These are phyloP conservation scores for Lipomyces sp. DNA, from an alignment of 805 yeast genomes.

Conservation along the genomic window DNA sequence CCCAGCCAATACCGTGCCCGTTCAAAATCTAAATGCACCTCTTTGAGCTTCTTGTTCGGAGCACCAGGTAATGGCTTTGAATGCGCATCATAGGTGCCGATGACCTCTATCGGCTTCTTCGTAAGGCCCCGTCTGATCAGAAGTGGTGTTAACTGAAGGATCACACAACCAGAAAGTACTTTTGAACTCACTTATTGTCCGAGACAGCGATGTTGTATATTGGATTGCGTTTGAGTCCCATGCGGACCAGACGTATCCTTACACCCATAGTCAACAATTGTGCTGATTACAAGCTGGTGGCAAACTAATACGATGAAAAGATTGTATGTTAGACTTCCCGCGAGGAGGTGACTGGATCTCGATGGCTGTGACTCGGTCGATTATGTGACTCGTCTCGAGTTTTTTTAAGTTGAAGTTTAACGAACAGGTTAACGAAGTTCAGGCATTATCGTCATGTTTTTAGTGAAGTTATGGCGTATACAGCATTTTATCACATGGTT, in stretches of 20 bases:
- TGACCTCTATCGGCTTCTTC: constrained; percentile 78
- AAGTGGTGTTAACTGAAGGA: neutral
- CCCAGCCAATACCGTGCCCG: constrained; percentile 96
- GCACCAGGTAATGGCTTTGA: constrained; percentile 68
- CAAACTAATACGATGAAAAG: neutral
- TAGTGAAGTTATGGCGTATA: no score
- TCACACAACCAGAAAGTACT: neutral
- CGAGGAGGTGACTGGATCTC: no score
- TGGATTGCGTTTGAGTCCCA: constrained; percentile 88
- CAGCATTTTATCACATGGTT: no score
- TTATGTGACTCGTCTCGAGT: no score
- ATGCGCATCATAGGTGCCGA: constrained; percentile 90
- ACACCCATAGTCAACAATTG: constrained; percentile 48
- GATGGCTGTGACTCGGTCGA: no score
- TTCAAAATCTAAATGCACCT: constrained; percentile 80
- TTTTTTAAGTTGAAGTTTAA: no score
- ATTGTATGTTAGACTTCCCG: neutral
- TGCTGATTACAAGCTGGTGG: neutral
- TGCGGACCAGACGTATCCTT: constrained; percentile 87
- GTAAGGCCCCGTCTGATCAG: constrained; percentile 27
- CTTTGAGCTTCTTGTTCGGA: constrained; percentile 64
- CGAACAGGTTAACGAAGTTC: no score
- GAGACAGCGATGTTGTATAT: constrained; percentile 91
- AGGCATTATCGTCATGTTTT: no score
- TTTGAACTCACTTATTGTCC: constrained; percentile 51